Conservation (phyloP, 2,329 filamentous ascomycete species). For the Gyromitra esculenta region DNA sequence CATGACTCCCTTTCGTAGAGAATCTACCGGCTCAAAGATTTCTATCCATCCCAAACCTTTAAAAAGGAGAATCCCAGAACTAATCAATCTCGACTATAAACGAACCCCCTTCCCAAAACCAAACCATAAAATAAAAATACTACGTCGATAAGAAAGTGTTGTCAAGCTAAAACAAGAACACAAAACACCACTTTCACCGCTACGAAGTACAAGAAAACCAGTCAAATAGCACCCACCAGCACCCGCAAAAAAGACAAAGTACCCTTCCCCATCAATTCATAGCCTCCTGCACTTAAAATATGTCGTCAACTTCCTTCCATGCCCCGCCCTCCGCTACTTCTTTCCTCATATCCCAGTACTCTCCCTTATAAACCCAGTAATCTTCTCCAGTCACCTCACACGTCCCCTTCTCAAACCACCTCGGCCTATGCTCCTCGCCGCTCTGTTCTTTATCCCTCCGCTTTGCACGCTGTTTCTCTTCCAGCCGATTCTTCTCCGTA, state of each 20-base stretch:
- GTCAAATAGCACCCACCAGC: not conserved
- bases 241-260: not conserved
- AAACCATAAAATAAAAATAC: not conserved
- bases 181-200: not conserved
- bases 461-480: slow-evolving; percentile 86
- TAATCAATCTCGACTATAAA: not conserved
- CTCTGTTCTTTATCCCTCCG: slow-evolving; percentile 76
- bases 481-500: slow-evolving; percentile 90
- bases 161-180: not conserved
- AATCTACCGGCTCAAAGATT: not conserved
- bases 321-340: slow-evolving; percentile 70
- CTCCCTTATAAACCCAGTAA: slow-evolving; percentile 87
- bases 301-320: slow-evolving; percentile 60
- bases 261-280: not conserved
- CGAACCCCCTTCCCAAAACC: not conserved
- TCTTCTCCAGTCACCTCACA: slow-evolving; percentile 85
- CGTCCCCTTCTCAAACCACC: slow-evolving; percentile 80
- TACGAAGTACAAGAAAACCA: not conserved
- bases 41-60: not conserved
- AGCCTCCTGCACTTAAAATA: slow-evolving; percentile 57
- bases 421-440: slow-evolving; percentile 83
- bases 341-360: slow-evolving; percentile 84
- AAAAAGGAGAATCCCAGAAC: not conserved
- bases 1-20: not conserved
- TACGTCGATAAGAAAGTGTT: slow-evolving; percentile 1